Percentiles rank a stretch among this genome's conserved stretches.
Evolutionary conservation across 2,329 filamentous ascomycete genomes (phyloP).

Genomic region (Alternaria conjuncta): DNA sequence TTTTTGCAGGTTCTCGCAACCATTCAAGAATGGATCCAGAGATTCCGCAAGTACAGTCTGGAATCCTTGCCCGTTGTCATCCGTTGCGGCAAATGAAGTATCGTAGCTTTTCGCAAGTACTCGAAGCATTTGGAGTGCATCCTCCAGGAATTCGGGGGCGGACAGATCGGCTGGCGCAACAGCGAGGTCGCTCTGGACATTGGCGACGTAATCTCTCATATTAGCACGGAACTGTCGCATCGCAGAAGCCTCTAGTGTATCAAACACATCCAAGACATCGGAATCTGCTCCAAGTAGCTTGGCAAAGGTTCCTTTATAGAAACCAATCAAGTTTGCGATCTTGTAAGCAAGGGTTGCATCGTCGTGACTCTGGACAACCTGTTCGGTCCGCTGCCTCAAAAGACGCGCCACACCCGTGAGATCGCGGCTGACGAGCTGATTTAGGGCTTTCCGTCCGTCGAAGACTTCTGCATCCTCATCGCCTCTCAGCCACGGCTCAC

Average conservation of each 20-base stretch:
- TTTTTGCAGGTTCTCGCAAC: conserved; percentile 73
- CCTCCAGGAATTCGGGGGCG: conserved; percentile 79
- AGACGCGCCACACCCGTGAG: conserved; percentile 80
- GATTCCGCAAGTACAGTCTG: conserved; percentile 76
- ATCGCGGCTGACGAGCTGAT: conserved; percentile 85
- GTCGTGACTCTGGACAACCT: conserved; percentile 91
- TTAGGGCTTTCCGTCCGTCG: conserved; percentile 80
- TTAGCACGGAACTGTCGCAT: conserved; percentile 81
- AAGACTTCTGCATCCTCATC: conserved; percentile 65
- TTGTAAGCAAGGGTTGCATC: conserved; percentile 89
- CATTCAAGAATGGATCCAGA: conserved; percentile 82
- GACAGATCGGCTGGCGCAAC: conserved; percentile 74
- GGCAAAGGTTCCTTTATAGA: conserved; percentile 85
- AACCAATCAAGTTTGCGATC: conserved; percentile 84
- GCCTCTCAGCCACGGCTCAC: conserved; percentile 79
- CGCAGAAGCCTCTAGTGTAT: conserved; percentile 74
- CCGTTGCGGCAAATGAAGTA: conserved; percentile 68
- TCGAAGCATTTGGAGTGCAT: conserved; percentile 78
- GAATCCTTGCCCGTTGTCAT: conserved; percentile 71
- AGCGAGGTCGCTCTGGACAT: conserved; percentile 74
- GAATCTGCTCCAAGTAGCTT: conserved; percentile 77
- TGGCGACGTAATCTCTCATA: conserved; percentile 79
- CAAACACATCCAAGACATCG: conserved; percentile 71
- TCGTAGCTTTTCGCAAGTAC: conserved; percentile 87
- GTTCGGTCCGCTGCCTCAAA: conserved; percentile 88